These are phyloP conservation scores for Exophiala calicioides DNA, from an alignment of 2,329 filamentous ascomycete species.

Conservation along the genomic window DNA sequence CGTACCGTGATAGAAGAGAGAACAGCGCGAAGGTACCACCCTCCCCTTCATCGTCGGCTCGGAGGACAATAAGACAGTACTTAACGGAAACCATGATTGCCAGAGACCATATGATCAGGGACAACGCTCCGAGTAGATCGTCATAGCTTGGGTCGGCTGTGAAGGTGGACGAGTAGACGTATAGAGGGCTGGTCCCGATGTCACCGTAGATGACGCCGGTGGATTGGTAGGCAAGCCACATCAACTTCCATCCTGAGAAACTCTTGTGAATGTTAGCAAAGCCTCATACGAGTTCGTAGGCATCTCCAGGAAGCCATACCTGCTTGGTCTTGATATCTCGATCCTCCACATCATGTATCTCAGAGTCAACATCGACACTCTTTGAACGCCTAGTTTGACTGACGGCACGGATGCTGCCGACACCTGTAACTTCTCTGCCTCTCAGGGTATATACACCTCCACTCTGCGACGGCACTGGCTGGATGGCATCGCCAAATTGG, in stretches of 20 bases:
- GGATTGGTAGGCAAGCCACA: slow-evolving; percentile 55
- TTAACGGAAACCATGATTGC: slow-evolving; percentile 60
- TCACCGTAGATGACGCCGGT: slow-evolving; percentile 62
- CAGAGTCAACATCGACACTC: background rate
- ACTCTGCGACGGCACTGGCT: slow-evolving; percentile 9
- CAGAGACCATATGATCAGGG: slow-evolving; percentile 57
- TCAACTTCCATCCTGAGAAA: slow-evolving; percentile 34
- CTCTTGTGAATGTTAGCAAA: background rate
- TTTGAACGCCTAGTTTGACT: background rate
- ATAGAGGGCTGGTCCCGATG: slow-evolving; percentile 59
- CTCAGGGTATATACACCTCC: slow-evolving; percentile 13
- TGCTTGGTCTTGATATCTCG: slow-evolving; percentile 12
- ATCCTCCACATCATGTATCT: slow-evolving; percentile 4
- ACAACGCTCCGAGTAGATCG: slow-evolving; percentile 56
- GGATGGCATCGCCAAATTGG: slow-evolving; percentile 10
- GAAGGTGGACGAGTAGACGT: slow-evolving; percentile 59
- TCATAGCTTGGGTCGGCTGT: slow-evolving; percentile 43
- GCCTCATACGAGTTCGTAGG: background rate
- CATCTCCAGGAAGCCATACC: background rate
- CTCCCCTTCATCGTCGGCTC: slow-evolving; percentile 59
- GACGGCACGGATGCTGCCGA: slow-evolving; percentile 11
- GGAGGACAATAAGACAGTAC: slow-evolving; percentile 56
- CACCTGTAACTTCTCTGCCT: slow-evolving; percentile 9
- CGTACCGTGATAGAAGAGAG: slow-evolving; percentile 55
- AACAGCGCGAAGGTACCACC: slow-evolving; percentile 59